Evolutionary conservation across 23 red algal genomes (phyloP).

Genomic region (Gracilaria vermiculophylla): DNA sequence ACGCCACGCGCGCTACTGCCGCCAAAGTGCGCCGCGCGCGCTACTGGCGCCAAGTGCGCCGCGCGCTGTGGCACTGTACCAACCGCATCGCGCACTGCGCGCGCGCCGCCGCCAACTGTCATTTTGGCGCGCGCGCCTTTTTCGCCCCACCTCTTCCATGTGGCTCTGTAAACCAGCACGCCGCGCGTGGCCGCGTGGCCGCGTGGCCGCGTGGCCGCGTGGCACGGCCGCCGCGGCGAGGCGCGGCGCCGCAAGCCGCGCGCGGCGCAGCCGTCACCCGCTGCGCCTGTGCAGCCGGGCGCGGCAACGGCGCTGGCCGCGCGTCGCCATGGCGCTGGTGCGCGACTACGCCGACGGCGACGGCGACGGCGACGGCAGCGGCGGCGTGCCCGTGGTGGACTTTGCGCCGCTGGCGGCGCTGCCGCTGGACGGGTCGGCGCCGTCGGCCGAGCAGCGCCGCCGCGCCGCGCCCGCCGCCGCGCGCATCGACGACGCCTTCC

Average conservation of each 20-base stretch:
- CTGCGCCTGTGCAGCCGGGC: not conserved
- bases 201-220: not conserved
- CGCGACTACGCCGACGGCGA: not conserved
- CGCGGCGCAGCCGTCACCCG: not conserved
- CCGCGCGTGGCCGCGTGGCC: not conserved
- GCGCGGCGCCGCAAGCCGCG: not conserved
- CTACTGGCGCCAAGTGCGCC: no score
- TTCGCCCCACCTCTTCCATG: no score
- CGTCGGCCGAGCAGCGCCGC: not conserved
- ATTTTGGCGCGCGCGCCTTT: no score
- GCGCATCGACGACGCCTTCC: not conserved
- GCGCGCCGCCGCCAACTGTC: no score
- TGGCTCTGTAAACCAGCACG: no score
- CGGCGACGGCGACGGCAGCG: not conserved
- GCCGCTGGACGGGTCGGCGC: not conserved
- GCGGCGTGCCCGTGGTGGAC: not conserved
- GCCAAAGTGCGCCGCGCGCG: no score
- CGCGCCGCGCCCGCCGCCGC: not conserved
- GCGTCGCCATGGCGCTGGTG: no score
- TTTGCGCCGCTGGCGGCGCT: not conserved
- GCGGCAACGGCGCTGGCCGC: no score
- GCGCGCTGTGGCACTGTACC: no score
- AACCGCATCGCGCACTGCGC: no score
- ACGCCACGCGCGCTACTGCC: no score
- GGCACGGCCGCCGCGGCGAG: not conserved